Evolutionary conservation across 148 eudicot genomes (phyloP), one percentile per base, ranked within the genome.

Genomic region (Rhododendron henanense): DNA sequence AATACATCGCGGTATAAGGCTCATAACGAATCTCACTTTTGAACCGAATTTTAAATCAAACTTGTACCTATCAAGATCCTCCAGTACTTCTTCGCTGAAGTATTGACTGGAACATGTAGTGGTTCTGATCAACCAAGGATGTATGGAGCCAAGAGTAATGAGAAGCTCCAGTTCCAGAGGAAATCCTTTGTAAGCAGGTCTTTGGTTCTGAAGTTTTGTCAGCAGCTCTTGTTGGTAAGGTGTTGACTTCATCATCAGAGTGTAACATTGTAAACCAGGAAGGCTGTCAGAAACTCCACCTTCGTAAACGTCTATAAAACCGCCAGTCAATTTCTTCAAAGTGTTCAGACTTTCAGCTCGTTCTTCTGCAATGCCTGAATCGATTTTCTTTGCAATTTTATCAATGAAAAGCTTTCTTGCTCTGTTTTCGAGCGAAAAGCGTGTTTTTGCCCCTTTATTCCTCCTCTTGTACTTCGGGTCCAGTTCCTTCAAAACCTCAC

Each of bases 201-300:
- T 93, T 80, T 91, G 92, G 23, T 91, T 86, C 69, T 97, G 99
- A 87, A 97, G 98, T 79, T 92, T 88, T 18, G 89, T 85, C 48
- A 97, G 87, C 79, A 97, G 91, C 51, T 95, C 95, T 50, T 93
- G 93, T 77, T 97, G 99, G 87, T 93, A 89, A 23, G 95, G 93
- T 3, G 98, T 95, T 3, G 98, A 93, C 87, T 97, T 97, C 99
- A 97, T 97, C 99, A 97, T 95, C 23, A 97, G 81, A 21, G 99
- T 97, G 89, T 97, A 97, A 84, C 92, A 89, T 69, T 97, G 96
- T 16, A 97, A 88, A 61, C 99, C 99, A 4, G 99, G 99, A 48
- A 97, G 94, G 81, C 91, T 89, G 82, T 97, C 97, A 0, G 95
- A 90, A 87, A 91, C 90, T 44, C 98, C 96, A 45, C 98, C 98